phyloP scores from a whole-genome alignment of 805 yeast genomes.

The Cyberlindnera euphorbiae region DNA sequence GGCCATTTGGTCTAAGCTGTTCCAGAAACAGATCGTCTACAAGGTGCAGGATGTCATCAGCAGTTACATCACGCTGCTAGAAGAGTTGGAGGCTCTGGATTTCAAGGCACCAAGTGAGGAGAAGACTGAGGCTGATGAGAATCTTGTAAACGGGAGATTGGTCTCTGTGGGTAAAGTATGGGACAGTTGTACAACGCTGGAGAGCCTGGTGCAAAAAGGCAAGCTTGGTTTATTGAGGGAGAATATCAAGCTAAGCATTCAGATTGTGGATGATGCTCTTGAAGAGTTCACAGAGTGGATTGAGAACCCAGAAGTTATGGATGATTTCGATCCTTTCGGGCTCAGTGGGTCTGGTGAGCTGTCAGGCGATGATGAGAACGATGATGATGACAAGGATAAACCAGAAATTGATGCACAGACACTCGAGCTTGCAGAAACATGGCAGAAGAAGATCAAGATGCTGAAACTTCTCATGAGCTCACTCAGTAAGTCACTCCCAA shows the following conservation, averaged over 20 bases:
- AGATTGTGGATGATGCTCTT: constrained; percentile 55
- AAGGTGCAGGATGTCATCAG: constrained; percentile 15
- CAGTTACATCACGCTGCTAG: constrained; percentile 18
- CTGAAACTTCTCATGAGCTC: constrained; percentile 56
- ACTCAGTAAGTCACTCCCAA: constrained; percentile 52
- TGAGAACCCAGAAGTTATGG: constrained; percentile 46
- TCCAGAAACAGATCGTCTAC: constrained; percentile 24
- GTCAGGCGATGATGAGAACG: constrained; percentile 28
- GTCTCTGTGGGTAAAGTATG: constrained; percentile 64
- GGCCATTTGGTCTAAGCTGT: constrained; percentile 29
- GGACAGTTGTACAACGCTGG: constrained; percentile 55
- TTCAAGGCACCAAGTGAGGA: constrained; percentile 17
- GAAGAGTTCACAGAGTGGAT: constrained; percentile 69
- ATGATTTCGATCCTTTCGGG: constrained; percentile 52
- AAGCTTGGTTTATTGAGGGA: constrained; percentile 47
- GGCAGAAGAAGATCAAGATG: constrained; percentile 52
- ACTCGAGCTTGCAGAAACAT: constrained; percentile 37
- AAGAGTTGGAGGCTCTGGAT: constrained; percentile 22
- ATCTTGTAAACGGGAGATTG: constrained; percentile 36
- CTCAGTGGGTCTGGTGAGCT: constrained; percentile 26
- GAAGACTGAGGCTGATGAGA: constrained; percentile 26
- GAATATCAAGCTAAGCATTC: constrained; percentile 40
- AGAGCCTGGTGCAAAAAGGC: constrained; percentile 41
- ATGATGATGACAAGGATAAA: constrained; percentile 19
- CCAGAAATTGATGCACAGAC: constrained; percentile 33